Base-by-base conservation (phyloP, 2,329 filamentous ascomycete genomes). In the Arthrinium puccinioides region DNA sequence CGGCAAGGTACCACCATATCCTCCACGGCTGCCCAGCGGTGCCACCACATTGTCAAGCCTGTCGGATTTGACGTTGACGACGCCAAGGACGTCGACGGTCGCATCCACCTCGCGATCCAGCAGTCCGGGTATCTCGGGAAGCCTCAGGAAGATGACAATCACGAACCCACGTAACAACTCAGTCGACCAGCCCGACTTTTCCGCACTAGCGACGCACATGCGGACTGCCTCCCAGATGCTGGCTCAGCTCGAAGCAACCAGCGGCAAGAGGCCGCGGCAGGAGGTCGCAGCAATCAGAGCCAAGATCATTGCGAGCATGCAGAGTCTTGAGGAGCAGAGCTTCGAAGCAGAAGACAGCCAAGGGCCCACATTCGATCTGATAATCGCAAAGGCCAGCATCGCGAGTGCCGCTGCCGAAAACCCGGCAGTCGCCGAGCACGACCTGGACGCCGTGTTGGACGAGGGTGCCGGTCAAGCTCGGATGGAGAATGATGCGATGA, bases 401-500 rank as follows among this genome's bases (percentile, higher is more conserved):
- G 60, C 62, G 15, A 51, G 61, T 4, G 48, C 59, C 4, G 63
- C 66, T 4, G 24, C 33, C 6, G 35, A 31, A 27, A 21, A 30
- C n/a, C 13, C 21, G n/a, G 18, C 15, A n/a, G 24, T 20, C 2
- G 10, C 64, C 6, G 55, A 57, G 11, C 56, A 55, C n/a, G 50
- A 54, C 13, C 56, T 73, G 14, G 69, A 73, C 30, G 52, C 71
- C 13, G 64, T 63, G 19, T 69, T 81, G 41, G 85, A 84, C 48
- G 71, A 79, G 11, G 83, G 77, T 40, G 84, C 84, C 9, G 86
- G 86, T 40, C 79, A 83, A 37, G 86, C 85, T 38, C 75, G 86
- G 40, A 92, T 92, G 86, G 86, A 92, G 56, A 92, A 92, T 54
- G 86, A 92, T 55, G 76, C 87, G 59, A 90, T 88, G 65, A 92